Evolutionary conservation across 2,329 filamentous ascomycete species (phyloP).

Genomic region (Xylariaceae sp.): DNA sequence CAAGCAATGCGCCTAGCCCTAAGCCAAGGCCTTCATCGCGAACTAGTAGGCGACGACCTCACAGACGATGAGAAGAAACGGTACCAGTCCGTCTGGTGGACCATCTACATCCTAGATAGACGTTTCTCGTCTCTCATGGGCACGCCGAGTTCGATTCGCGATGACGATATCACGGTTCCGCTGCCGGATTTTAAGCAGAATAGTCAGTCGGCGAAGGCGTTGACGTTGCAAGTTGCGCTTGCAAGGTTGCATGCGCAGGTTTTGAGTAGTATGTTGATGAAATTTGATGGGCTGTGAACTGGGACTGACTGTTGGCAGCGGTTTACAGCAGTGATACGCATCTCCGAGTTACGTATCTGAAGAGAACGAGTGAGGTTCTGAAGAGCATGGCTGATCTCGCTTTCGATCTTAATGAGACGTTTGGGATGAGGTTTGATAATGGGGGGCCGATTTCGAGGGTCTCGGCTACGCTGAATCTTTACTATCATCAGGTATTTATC

Average conservation of each 20-base stretch:
- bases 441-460: conserved; percentile 6
- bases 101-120: conserved; percentile 5
- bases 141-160: conserved; percentile 4
- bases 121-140: conserved; percentile 8
- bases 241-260: conserved; percentile 3
- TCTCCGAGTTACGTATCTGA: neutral
- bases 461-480: conserved; percentile 4
- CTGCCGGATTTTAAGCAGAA: neutral
- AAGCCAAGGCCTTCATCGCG: conserved; percentile 4
- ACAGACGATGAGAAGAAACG: conserved; percentile 4
- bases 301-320: neutral
- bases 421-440: conserved; percentile 6
- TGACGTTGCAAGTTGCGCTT: conserved; percentile 3
- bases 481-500: conserved; percentile 7
- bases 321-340: conserved; percentile 6
- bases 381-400: conserved; percentile 3
- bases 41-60: conserved; percentile 1
- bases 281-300: neutral
- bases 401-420: conserved; percentile 1
- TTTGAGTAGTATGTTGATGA: neutral
- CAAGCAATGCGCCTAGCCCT: conserved; percentile 9
- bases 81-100: conserved; percentile 4
- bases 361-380: conserved; percentile 3
- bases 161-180: conserved; percentile 7
- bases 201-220: conserved; percentile 1